These are phyloP conservation scores for Hyaloscypha variabilis DNA, from an alignment of 495 filamentous ascomycete species.

Conservation along the genomic window DNA sequence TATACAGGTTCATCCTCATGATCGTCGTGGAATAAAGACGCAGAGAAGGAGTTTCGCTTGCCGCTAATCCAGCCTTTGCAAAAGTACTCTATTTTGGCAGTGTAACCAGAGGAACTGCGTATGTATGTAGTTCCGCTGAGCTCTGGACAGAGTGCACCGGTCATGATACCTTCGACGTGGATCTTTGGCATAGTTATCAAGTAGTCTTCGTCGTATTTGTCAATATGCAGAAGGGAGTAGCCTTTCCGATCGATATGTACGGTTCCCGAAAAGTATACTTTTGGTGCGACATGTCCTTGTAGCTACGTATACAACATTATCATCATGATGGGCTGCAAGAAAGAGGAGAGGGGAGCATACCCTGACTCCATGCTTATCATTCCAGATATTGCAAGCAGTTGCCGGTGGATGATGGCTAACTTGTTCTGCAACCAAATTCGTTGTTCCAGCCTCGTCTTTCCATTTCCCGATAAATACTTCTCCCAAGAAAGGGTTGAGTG, in stretches of 20 bases:
- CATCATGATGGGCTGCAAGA: not conserved
- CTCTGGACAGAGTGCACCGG: conserved; percentile 88
- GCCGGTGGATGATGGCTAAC: conserved; percentile 97
- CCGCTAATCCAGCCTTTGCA: conserved; percentile 93
- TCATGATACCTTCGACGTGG: conserved; percentile 93
- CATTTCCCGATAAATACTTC: conserved; percentile 82
- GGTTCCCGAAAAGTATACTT: conserved; percentile 88
- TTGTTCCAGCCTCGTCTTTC: conserved; percentile 65
- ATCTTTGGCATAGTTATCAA: conserved; percentile 91
- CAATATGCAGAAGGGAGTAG: conserved; percentile 82
- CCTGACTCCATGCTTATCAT: conserved; percentile 73
- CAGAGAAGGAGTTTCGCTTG: conserved; percentile 91
- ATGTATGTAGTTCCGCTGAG: conserved; percentile 83
- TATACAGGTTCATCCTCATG: conserved; percentile 75
- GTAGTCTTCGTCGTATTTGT: conserved; percentile 70
- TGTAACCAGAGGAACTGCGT: conserved; percentile 80
- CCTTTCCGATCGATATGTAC: conserved; percentile 97
- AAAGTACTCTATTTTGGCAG: conserved; percentile 90
- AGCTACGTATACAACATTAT: conserved; percentile 46
- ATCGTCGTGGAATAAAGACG: conserved; percentile 58
- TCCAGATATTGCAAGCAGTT: conserved; percentile 91
- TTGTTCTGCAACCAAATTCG: conserved; percentile 72
- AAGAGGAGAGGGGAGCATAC: conserved; percentile 11
- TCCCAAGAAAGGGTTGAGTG: conserved; percentile 88
- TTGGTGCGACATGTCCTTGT: conserved; percentile 97